phyloP scores from a whole-genome alignment of 2,329 filamentous ascomycete species.

The Colletotrichum sp. region DNA sequence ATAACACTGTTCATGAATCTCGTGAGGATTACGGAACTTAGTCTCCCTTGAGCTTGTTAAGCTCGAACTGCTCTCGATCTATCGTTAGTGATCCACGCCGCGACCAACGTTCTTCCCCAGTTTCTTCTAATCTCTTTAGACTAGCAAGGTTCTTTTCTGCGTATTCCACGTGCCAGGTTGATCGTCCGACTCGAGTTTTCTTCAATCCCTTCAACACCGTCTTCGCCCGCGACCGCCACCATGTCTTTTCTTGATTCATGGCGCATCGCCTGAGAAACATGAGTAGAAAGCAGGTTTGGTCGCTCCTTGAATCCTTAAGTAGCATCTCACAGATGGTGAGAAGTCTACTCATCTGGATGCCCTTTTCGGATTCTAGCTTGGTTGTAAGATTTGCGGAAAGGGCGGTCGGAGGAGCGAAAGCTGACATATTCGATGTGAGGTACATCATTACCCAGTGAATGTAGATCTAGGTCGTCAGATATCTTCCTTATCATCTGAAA shows the following conservation, averaged over 20 bases:
- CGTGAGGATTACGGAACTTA: background rate
- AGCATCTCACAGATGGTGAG: constrained; percentile 22
- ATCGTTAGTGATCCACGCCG: background rate
- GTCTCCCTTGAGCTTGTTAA: background rate
- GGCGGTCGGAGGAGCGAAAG: background rate
- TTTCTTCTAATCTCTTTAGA: background rate
- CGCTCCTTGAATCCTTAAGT: constrained; percentile 6
- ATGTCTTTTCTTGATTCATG: background rate
- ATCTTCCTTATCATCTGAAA: too few species aligned
- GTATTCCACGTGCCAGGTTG: constrained; percentile 13
- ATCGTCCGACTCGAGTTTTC: background rate
- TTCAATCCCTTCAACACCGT: constrained; percentile 11
- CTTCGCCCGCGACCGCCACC: constrained; percentile 10
- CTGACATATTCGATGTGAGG: constrained; percentile 1
- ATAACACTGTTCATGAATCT: background rate
- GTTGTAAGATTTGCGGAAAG: background rate
- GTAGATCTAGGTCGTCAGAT: background rate
- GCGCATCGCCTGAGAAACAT: constrained; percentile 6
- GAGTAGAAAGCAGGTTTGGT: constrained; percentile 21
- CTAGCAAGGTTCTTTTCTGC: background rate
- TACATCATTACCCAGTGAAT: constrained; percentile 16
- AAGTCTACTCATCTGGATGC: constrained; percentile 13
- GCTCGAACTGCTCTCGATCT: background rate
- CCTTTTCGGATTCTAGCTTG: constrained; percentile 6
- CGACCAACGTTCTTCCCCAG: background rate